phyloP scores from a whole-genome alignment of 306 rosid genomes.

The Cicer chorassanicum region DNA sequence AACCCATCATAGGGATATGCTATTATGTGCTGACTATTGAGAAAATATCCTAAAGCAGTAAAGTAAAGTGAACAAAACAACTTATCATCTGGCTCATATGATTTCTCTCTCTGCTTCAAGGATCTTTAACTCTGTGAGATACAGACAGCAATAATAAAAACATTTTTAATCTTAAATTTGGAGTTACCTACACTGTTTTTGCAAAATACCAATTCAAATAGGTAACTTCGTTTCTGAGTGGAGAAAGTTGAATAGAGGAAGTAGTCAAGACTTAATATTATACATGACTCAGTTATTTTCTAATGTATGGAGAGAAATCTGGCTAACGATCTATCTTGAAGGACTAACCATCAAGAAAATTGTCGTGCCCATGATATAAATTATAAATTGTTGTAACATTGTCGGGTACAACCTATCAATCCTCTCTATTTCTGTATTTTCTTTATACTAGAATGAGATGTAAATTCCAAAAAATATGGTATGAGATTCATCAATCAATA shows the following conservation, averaged over 20 bases:
- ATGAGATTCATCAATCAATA: conserved; percentile 21
- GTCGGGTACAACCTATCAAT: neutral
- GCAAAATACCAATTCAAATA: conserved; percentile 18
- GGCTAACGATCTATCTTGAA: conserved; percentile 1
- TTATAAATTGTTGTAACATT: neutral
- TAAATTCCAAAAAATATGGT: conserved; percentile 5
- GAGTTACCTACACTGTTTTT: conserved; percentile 15
- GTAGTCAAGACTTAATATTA: conserved; percentile 8
- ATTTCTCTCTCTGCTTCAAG: conserved; percentile 29
- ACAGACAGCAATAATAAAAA: neutral
- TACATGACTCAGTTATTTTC: neutral
- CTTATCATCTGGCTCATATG: conserved; percentile 24
- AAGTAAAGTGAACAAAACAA: neutral
- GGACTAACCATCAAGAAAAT: conserved; percentile 17
- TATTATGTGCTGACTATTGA: conserved; percentile 8
- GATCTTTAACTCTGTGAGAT: conserved; percentile 20
- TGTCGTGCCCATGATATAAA: conserved; percentile 1
- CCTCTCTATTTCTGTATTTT: conserved; percentile 18
- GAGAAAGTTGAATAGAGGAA: conserved; percentile 12
- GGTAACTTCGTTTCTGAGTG: conserved; percentile 13
- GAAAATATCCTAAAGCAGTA: conserved; percentile 27
- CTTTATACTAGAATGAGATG: conserved; percentile 20
- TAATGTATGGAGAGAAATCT: neutral
- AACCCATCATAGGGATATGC: conserved; percentile 20
- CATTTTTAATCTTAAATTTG: conserved; percentile 10